Evolutionary conservation across 441 rosid species (phyloP).

Genomic region (Euphorbia celastroides): DNA sequence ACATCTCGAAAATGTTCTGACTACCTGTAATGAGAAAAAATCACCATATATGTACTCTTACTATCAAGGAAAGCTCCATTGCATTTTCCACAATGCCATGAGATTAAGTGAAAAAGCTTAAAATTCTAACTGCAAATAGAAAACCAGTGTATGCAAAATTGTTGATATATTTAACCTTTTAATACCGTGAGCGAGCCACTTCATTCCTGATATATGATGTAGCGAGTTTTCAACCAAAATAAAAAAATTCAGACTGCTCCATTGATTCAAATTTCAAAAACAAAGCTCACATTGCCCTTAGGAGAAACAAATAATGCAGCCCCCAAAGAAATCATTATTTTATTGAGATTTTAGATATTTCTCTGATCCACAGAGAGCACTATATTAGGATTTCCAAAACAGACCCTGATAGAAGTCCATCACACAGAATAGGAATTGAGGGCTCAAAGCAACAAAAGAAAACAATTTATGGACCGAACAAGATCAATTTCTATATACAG

Average conservation of each 20-base stretch:
- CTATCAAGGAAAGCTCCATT: not conserved
- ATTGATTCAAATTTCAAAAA: not conserved
- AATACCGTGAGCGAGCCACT: not conserved
- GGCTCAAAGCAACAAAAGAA: not conserved
- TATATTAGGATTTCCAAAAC: not conserved
- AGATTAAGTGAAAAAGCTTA: not conserved
- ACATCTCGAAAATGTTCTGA: slow-evolving; percentile 52
- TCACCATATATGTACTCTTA: not conserved
- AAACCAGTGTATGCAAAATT: not conserved
- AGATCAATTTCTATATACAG: not conserved
- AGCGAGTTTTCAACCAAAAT: not conserved
- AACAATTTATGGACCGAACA: not conserved
- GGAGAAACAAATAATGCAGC: not conserved
- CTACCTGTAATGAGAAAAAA: slow-evolving; percentile 40
- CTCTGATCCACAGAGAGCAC: not conserved
- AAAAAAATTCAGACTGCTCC: slow-evolving; percentile 3
- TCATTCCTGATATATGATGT: not conserved
- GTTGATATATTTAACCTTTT: not conserved
- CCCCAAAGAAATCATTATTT: not conserved
- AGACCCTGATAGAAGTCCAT: not conserved
- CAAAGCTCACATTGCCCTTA: not conserved
- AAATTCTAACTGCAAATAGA: not conserved
- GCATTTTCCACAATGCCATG: not conserved
- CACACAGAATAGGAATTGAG: not conserved
- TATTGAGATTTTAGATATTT: not conserved